Evolutionary conservation across 371 early-diverging fungal species (phyloP), one percentile per base, ranked within the genome.

Genomic region (Mortierella polycephala): DNA sequence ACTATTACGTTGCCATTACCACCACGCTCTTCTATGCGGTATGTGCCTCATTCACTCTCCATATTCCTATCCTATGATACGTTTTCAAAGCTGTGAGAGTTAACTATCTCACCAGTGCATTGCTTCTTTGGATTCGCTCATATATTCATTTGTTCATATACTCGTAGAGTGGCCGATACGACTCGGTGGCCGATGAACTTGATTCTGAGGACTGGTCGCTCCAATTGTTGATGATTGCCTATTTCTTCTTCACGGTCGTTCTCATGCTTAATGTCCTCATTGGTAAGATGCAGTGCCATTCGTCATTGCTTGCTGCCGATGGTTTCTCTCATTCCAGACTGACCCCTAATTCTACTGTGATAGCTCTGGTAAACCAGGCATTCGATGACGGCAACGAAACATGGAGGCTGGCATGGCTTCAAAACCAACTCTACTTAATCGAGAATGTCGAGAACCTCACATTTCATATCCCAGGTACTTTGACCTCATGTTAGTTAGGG

Each of bases 261-360:
- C 59, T 67, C 18, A 67, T 60, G 67, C 60, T 67, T 11, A 67
- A 67, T 37, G 67, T 67, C 6, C 54, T 67, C 54, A 67, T 67
- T 18, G 67, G 64, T 64, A 64, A 30, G 30, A 30, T 30, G 30
- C 30, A 30, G 30, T 30, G 30, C 30, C 4, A 30, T 30, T 30
- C 4, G 30, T 30, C 30, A 30, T 30, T 30, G 30, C 30, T 30
- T 30, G 30, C 4, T 4, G 4, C 30, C 30, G 30, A 30, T 4
- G 30, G 1, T 4, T 30, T 30, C 30, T 30, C 30, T 4, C 30
- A 30, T 4, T 30, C 4, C 30, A 30, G 30, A 4, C 4, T 30
- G 30, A 30, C 30, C 11, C 0, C 3, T n/a, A n/a, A 8, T 50
- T n/a, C 8, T n/a, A 7, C n/a, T 16, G 1, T n/a, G 18, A n/a